These are phyloP conservation scores for Codiaeum variegatum DNA, from an alignment of 441 rosid species.

Conservation along the genomic window DNA sequence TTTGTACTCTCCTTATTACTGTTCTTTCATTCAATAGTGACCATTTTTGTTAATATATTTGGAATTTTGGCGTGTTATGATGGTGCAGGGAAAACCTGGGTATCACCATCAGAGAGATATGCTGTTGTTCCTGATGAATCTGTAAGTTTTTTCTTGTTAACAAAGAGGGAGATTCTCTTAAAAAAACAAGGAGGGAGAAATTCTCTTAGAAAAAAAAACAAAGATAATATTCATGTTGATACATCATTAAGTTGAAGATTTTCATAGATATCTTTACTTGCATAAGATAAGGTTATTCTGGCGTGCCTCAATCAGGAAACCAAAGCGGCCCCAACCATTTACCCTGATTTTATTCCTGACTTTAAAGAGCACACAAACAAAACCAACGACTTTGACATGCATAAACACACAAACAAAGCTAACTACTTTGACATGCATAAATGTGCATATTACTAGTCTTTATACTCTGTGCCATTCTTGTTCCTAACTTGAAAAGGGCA, in stretches of 20 bases:
- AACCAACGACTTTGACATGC: too few relatives aligned
- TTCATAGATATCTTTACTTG: background rate
- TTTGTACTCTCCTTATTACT: constrained; percentile 6
- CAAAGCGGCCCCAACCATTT: too few relatives aligned
- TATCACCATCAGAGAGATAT: constrained; percentile 83
- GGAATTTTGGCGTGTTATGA: background rate
- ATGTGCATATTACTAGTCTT: too few relatives aligned
- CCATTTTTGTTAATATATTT: background rate
- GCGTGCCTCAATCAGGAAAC: too few relatives aligned
- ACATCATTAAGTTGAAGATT: background rate
- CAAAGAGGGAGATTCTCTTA: background rate
- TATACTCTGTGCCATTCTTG: too few relatives aligned
- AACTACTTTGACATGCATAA: too few relatives aligned
- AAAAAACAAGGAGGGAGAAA: too few relatives aligned
- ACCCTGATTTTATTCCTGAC: too few relatives aligned
- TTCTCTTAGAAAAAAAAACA: too few relatives aligned
- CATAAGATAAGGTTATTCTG: background rate
- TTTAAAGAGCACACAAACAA: too few relatives aligned
- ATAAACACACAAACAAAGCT: too few relatives aligned
- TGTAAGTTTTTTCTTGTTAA: constrained; percentile 35
- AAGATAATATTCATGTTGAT: background rate
- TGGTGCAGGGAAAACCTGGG: constrained; percentile 75
- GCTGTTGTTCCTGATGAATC: constrained; percentile 88
- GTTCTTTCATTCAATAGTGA: background rate
- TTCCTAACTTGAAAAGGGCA: too few relatives aligned